Evolutionary conservation across 192 early-diverging fungal genomes (phyloP).

Genomic region (Phlyctochytrium planicorne): DNA sequence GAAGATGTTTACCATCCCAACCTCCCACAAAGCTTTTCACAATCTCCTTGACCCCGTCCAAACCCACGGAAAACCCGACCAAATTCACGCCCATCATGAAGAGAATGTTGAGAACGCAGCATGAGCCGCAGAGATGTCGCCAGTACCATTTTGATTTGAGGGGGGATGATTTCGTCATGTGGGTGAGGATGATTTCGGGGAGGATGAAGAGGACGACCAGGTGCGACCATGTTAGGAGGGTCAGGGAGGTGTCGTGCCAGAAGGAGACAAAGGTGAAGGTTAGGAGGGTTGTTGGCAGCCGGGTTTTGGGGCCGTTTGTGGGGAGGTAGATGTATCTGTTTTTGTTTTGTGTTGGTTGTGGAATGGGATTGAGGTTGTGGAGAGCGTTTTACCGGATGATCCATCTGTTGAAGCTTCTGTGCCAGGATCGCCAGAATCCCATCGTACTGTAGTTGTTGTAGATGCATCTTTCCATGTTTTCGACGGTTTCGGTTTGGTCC

Average conservation of each 20-base stretch:
- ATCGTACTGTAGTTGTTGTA: conserved; percentile 91
- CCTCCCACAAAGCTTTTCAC: conserved; percentile 61
- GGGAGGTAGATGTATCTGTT: conserved; percentile 88
- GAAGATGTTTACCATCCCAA: conserved; percentile 38
- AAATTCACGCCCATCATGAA: conserved; percentile 95
- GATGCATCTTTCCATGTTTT: conserved; percentile 98
- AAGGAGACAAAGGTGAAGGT: conserved; percentile 96
- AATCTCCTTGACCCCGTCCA: conserved; percentile 81
- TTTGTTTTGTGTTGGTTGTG: no score
- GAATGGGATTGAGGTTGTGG: no score
- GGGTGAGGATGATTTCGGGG: conserved; percentile 84
- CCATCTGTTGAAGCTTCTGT: conserved; percentile 92
- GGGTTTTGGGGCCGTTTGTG: conserved; percentile 68
- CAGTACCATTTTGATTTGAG: conserved; percentile 8
- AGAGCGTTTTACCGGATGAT: no score
- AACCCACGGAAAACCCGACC: conserved; percentile 88
- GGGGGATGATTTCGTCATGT: no score
- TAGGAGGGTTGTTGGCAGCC: conserved; percentile 74
- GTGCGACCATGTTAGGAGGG: conserved; percentile 90
- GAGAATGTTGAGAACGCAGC: conserved; percentile 84
- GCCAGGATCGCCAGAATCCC: conserved; percentile 97
- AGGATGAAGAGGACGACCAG: conserved; percentile 80
- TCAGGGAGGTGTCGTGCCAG: conserved; percentile 92
- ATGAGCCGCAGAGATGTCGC: conserved; percentile 70
- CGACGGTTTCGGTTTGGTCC: conserved; percentile 84